Evolutionary conservation across 1,284 basidiomycete genomes (phyloP).

Genomic region (Leccinum pachyderme): DNA sequence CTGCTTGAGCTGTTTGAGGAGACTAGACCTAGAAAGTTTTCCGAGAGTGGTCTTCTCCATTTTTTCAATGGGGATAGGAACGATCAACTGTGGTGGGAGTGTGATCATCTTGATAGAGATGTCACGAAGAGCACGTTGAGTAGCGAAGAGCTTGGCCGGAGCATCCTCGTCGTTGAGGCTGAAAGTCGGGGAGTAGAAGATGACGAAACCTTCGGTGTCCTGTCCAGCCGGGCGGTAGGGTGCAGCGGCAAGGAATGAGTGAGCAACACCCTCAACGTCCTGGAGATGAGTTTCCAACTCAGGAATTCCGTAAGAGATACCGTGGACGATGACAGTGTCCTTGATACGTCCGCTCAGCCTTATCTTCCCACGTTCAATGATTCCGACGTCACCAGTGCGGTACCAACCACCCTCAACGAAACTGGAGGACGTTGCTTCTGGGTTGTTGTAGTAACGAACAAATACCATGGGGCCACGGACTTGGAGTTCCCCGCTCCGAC

Average conservation of each 20-base stretch:
- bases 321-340: conserved; percentile 46
- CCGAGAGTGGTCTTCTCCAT: conserved; percentile 37
- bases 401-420: conserved; percentile 45
- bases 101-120: conserved; percentile 29
- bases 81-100: conserved; percentile 26
- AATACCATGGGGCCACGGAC: conserved; percentile 41
- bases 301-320: conserved; percentile 42
- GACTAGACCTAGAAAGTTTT: conserved; percentile 32
- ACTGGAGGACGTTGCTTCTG: conserved; percentile 36
- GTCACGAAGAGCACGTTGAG: conserved; percentile 20
- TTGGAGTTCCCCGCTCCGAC: conserved; percentile 39
- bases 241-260: conserved; percentile 39
- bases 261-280: conserved; percentile 37
- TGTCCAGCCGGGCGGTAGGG: conserved; percentile 35
- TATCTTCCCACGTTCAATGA: conserved; percentile 38
- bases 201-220: conserved; percentile 32
- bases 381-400: conserved; percentile 42
- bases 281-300: conserved; percentile 44
- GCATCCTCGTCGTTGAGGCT: conserved; percentile 21
- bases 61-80: conserved; percentile 28
- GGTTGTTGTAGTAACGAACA: conserved; percentile 41
- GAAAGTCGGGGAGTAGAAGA: conserved; percentile 33
- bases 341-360: conserved; percentile 44
- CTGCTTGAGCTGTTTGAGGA: conserved; percentile 29
- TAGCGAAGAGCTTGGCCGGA: conserved; percentile 17